phyloP scores from a whole-genome alignment of 2,329 filamentous ascomycete species.

The Colletotrichum sp. region DNA sequence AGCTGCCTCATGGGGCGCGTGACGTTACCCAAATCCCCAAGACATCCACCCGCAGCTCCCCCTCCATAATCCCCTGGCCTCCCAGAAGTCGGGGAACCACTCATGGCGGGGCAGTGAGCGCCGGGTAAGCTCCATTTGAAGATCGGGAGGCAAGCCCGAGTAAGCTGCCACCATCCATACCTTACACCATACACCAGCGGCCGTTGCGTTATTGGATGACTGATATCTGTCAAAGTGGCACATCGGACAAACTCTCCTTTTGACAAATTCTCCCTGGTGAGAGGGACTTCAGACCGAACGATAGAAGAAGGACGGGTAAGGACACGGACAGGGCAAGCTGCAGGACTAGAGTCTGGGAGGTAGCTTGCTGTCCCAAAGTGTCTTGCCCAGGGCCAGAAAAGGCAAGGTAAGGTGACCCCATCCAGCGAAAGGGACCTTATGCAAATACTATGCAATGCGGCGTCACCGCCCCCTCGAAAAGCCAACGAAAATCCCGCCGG shows the following conservation, averaged over 20 bases:
- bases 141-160: not conserved
- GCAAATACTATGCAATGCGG: not conserved
- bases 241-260: not conserved
- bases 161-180: not conserved
- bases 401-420: not conserved
- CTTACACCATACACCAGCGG: not conserved
- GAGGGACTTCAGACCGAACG: not conserved
- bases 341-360: not conserved
- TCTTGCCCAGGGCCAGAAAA: not conserved
- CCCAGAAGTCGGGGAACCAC: not conserved
- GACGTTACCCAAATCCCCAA: not conserved
- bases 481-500: not conserved
- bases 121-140: not conserved
- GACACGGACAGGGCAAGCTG: not conserved
- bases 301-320: not conserved
- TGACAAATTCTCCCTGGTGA: not conserved
- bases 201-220: not conserved
- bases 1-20: not conserved
- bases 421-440: not conserved
- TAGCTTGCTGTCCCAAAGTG: not conserved
- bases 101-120: not conserved
- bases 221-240: not conserved
- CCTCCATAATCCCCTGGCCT: not conserved
- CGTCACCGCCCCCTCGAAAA: slow-evolving; percentile 6
- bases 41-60: not conserved